These are phyloP conservation scores for Bifiguratus adelaidae DNA, from an alignment of 192 early-diverging fungal genomes.

Conservation along the genomic window DNA sequence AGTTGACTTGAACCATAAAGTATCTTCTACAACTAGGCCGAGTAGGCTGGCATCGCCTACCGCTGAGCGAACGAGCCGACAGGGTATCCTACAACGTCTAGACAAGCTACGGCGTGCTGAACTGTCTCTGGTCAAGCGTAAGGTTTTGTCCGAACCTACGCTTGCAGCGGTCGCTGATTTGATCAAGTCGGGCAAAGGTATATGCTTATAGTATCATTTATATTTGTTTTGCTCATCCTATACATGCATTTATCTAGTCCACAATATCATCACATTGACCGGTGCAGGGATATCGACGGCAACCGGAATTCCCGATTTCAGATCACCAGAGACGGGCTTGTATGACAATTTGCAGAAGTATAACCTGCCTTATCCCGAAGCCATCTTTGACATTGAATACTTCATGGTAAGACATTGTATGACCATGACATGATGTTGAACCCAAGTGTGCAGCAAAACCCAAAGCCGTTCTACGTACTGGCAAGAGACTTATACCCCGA, in stretches of 20 bases:
- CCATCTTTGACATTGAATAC: constrained; percentile 90
- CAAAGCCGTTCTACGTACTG: constrained; percentile 80
- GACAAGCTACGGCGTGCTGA: too few relatives aligned
- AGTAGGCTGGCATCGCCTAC: too few relatives aligned
- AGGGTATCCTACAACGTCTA: too few relatives aligned
- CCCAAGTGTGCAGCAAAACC: constrained; percentile 69
- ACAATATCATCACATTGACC: constrained; percentile 75
- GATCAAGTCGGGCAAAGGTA: constrained; percentile 30
- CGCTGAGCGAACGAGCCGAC: too few relatives aligned
- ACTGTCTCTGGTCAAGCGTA: too few relatives aligned
- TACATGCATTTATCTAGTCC: constrained; percentile 54
- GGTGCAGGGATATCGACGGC: constrained; percentile 88
- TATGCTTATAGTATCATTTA: constrained; percentile 53
- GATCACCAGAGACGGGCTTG: constrained; percentile 84
- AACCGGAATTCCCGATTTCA: constrained; percentile 89
- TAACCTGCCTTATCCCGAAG: constrained; percentile 87
- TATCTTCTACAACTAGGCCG: too few relatives aligned
- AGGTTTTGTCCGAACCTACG: too few relatives aligned
- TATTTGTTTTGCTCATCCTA: constrained; percentile 94
- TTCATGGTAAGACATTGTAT: constrained; percentile 65
- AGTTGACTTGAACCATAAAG: too few relatives aligned
- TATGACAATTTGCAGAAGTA: constrained; percentile 86
- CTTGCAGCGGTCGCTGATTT: constrained; percentile 25
- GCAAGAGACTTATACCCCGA: constrained; percentile 89
- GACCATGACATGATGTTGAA: constrained; percentile 84